These are phyloP conservation scores for Pezicula rhizophila DNA, from an alignment of 2,329 filamentous ascomycete genomes.

Conservation along the genomic window DNA sequence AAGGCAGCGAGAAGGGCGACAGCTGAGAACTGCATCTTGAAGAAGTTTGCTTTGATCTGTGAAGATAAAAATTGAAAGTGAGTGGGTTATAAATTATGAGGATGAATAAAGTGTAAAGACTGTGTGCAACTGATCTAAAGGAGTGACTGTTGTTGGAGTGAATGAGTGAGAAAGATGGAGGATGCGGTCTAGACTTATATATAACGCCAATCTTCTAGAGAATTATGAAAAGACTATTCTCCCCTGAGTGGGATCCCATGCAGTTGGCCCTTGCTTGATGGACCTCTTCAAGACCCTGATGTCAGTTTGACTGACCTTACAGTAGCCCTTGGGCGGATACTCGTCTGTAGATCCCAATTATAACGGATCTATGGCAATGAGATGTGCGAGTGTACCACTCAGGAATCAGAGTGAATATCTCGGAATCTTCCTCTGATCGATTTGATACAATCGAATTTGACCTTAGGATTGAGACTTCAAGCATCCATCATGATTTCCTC, in stretches of 20 bases:
- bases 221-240: not conserved
- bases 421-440: too few species aligned
- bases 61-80: not conserved
- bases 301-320: too few species aligned
- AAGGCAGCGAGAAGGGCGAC: constrained; percentile 4
- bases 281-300: not conserved
- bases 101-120: not conserved
- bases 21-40: constrained; percentile 10
- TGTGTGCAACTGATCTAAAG: constrained; percentile 1
- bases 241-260: not conserved
- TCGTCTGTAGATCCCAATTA: not conserved
- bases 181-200: not conserved
- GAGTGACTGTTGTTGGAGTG: constrained; percentile 3
- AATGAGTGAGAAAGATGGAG: not conserved
- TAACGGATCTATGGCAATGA: not conserved
- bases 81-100: not conserved
- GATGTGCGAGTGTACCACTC: too few species aligned
- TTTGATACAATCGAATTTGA: too few species aligned
- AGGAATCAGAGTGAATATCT: too few species aligned
- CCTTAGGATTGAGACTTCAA: too few species aligned
- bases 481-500: too few species aligned
- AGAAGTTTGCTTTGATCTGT: not conserved
- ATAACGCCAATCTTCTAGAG: not conserved
- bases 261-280: not conserved
- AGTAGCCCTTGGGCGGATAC: not conserved